Evolutionary conservation across 1,139 yeast species (phyloP).

Genomic region (Blastobotrys serpentis): DNA sequence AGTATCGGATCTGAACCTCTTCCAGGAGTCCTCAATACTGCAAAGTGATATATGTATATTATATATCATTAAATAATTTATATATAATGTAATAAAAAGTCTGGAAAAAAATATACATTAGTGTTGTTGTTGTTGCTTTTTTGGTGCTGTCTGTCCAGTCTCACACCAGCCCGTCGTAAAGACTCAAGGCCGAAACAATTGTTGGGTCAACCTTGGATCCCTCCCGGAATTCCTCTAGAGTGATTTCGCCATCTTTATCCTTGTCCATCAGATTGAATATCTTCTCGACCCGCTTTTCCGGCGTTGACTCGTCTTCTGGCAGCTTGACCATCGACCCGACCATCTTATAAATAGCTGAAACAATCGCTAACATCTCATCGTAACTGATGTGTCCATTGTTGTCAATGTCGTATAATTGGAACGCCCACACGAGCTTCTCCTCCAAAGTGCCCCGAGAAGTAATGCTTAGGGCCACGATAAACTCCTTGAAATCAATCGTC

Average conservation of each 20-base stretch:
- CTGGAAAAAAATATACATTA: background rate
- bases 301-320: conserved; percentile 90
- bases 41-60: too few relatives aligned
- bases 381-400: conserved; percentile 72
- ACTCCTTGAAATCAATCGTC: conserved; percentile 86
- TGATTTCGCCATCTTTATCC: conserved; percentile 64
- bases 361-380: conserved; percentile 75
- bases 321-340: conserved; percentile 91
- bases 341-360: conserved; percentile 88
- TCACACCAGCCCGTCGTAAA: conserved; percentile 52
- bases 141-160: too few relatives aligned
- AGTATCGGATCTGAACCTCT: conserved; percentile 58
- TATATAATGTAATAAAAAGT: background rate
- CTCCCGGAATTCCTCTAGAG: conserved; percentile 77
- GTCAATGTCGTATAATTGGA: conserved; percentile 80
- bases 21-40: conserved; percentile 55
- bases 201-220: conserved; percentile 80
- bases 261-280: conserved; percentile 74
- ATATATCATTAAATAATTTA: conserved; percentile 8
- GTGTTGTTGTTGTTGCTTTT: background rate
- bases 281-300: conserved; percentile 81
- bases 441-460: conserved; percentile 86
- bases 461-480: conserved; percentile 81
- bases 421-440: conserved; percentile 81
- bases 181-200: conserved; percentile 72